Conservation (phyloP, 371 early-diverging fungal species). For the Ecytonucleospora hepatopenaei region DNA sequence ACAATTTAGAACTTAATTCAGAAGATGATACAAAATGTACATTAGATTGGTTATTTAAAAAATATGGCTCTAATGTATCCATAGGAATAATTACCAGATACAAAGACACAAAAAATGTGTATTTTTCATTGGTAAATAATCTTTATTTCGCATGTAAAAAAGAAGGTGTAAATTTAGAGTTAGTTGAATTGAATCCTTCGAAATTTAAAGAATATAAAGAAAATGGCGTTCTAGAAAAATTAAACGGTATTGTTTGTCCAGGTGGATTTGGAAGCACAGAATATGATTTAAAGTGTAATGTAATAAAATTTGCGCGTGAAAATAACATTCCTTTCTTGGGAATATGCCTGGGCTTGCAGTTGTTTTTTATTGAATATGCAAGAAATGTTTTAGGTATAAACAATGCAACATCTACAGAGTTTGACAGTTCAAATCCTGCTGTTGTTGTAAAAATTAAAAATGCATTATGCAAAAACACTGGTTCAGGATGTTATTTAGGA, state of each 20-base stretch:
- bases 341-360: slow-evolving; percentile 93
- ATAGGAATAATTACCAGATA: slow-evolving; percentile 96
- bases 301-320: slow-evolving; percentile 90
- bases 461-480: slow-evolving; percentile 56
- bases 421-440: slow-evolving; percentile 61
- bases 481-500: slow-evolving; percentile 70
- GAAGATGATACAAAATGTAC: too few species aligned
- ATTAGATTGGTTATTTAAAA: too few species aligned
- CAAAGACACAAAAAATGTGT: slow-evolving; percentile 79
- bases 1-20: too few species aligned
- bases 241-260: slow-evolving; percentile 85
- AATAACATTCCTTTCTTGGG: slow-evolving; percentile 91
- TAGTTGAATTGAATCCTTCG: slow-evolving; percentile 74
- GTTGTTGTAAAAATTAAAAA: slow-evolving; percentile 84
- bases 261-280: slow-evolving; percentile 96
- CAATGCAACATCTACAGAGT: slow-evolving; percentile 55
- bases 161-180: slow-evolving; percentile 63
- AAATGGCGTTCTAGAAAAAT: slow-evolving; percentile 42
- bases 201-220: slow-evolving; percentile 67
- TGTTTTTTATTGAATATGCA: slow-evolving; percentile 90
- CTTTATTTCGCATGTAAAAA: slow-evolving; percentile 69
- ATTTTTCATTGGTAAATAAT: slow-evolving; percentile 83
- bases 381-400: slow-evolving; percentile 75
- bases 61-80: too few species aligned
- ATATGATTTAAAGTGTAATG: slow-evolving; percentile 83